Evolutionary conservation across 2,329 filamentous ascomycete species (phyloP).

Genomic region (Pseudogymnoascus sp.): DNA sequence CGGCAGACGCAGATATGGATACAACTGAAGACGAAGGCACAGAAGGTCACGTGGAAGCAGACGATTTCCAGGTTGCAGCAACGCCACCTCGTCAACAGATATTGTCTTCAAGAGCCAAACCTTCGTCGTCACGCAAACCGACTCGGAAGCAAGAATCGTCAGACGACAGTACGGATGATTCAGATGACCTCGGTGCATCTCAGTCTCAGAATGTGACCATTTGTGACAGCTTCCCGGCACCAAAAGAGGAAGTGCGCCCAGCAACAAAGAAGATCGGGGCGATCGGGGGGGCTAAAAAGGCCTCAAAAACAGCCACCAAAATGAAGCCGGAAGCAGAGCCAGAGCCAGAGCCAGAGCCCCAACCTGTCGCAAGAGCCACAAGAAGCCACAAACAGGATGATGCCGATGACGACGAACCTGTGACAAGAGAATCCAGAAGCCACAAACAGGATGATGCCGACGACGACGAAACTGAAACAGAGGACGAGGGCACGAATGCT

Average conservation of each 20-base stretch:
- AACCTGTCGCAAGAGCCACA: not conserved
- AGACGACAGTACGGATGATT: constrained; percentile 21
- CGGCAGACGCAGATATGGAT: not conserved
- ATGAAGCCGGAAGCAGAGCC: constrained; percentile 13
- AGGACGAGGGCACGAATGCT: not conserved
- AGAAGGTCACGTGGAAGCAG: constrained; percentile 20
- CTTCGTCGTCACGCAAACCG: not conserved
- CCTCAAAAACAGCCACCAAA: constrained; percentile 18
- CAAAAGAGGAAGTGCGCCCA: constrained; percentile 7
- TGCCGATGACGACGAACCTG: not conserved
- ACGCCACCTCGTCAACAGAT: constrained; percentile 19
- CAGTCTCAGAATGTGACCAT: constrained; percentile 20
- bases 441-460: not conserved
- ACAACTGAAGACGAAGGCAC: constrained; percentile 3
- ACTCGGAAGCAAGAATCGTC: not conserved
- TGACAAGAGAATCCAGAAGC: not conserved
- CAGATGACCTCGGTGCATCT: constrained; percentile 21
- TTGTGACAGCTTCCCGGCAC: constrained; percentile 23
- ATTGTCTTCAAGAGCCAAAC: constrained; percentile 2
- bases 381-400: not conserved
- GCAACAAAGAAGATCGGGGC: constrained; percentile 13
- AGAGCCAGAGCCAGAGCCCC: not conserved
- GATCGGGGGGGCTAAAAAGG: constrained; percentile 10
- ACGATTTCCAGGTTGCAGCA: constrained; percentile 26
- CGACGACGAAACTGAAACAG: not conserved